These are phyloP conservation scores for Nannochloropsis oceanica DNA, from an alignment of 108 stramenopile species.

Conservation along the genomic window DNA sequence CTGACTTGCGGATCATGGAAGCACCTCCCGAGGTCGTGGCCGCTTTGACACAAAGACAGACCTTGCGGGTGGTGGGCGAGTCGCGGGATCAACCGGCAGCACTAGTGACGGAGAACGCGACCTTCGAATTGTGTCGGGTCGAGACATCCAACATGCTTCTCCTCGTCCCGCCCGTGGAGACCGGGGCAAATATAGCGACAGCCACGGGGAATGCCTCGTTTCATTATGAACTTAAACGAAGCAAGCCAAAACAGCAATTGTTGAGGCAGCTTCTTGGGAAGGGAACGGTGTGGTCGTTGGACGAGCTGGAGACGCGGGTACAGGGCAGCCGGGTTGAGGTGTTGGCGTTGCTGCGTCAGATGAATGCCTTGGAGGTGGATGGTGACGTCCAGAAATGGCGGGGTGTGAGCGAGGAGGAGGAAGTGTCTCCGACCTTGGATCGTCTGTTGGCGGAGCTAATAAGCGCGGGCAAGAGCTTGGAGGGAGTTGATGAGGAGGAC, in stretches of 20 bases:
- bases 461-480: background rate
- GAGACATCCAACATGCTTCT: background rate
- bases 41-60: background rate
- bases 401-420: background rate
- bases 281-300: background rate
- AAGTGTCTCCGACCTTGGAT: background rate
- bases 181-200: background rate
- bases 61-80: background rate
- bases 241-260: background rate
- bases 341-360: background rate
- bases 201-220: background rate
- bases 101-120: background rate
- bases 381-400: background rate
- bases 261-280: background rate
- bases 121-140: background rate
- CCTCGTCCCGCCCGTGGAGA: background rate
- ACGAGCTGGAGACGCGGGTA: background rate
- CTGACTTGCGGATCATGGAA: background rate
- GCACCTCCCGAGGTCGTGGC: background rate
- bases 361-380: background rate
- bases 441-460: background rate
- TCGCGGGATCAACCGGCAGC: background rate
- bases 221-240: background rate
- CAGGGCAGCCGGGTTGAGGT: background rate
- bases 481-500: background rate